Conservation (phyloP, 805 yeast species). For the Candida hungchunana region DNA sequence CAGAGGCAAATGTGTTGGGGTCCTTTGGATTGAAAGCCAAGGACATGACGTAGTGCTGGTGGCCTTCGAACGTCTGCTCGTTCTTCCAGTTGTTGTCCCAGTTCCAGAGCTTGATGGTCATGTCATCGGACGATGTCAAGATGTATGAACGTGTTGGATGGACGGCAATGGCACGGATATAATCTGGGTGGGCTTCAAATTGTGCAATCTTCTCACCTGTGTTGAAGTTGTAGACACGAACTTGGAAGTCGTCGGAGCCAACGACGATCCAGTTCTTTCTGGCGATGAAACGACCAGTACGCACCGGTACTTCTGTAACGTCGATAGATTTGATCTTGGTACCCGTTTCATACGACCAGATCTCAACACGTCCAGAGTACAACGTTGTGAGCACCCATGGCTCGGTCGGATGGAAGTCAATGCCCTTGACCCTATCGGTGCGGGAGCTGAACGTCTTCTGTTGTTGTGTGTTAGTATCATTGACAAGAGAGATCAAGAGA, state of each 20-base stretch:
- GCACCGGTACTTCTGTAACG: conserved; percentile 92
- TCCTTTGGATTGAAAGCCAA: conserved; percentile 96
- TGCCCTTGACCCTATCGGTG: conserved; percentile 95
- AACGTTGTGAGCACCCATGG: conserved; percentile 95
- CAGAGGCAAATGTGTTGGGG: conserved; percentile 95
- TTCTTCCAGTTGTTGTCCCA: conserved; percentile 94
- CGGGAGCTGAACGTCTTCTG: conserved; percentile 84
- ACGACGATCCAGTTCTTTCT: conserved; percentile 96
- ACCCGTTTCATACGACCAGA: conserved; percentile 90
- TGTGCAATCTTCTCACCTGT: conserved; percentile 93
- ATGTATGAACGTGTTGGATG: conserved; percentile 92
- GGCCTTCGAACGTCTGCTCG: conserved; percentile 92
- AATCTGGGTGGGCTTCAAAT: conserved; percentile 98
- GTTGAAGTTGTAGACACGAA: conserved; percentile 90
- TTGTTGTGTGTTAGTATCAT: neutral
- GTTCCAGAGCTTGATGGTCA: conserved; percentile 90
- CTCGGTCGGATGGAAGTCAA: conserved; percentile 96
- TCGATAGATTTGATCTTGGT: conserved; percentile 82
- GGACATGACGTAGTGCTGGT: conserved; percentile 91
- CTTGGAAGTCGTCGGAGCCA: conserved; percentile 93
- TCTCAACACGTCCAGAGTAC: conserved; percentile 78
- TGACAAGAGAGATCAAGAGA: neutral
- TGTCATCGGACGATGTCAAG: conserved; percentile 87
- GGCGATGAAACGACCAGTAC: conserved; percentile 93
- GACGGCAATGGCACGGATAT: conserved; percentile 87